A percentile compares a stretch with the other conserved stretches of the same genome.
Evolutionary conservation across 495 filamentous ascomycete species (phyloP).

Genomic region (Chaetomium fimeti): DNA sequence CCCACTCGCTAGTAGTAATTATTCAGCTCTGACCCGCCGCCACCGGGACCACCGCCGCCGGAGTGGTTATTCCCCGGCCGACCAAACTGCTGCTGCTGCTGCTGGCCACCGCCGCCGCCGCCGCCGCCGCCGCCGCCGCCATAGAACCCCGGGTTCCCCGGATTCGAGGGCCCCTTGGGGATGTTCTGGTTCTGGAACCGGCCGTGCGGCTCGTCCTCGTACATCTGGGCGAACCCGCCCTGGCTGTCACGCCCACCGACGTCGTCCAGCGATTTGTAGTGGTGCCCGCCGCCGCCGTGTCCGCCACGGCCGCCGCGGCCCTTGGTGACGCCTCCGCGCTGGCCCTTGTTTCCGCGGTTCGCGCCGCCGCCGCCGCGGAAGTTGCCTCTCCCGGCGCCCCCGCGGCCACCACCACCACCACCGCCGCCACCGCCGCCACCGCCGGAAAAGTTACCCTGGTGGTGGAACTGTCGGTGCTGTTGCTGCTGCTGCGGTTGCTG

Average conservation of each 20-base stretch:
- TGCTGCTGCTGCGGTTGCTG: neutral
- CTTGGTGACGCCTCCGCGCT: slow-evolving; percentile 29
- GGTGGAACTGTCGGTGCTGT: slow-evolving; percentile 32
- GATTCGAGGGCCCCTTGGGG: slow-evolving; percentile 24
- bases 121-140: neutral
- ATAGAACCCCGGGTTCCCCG: slow-evolving; percentile 19
- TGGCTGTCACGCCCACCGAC: slow-evolving; percentile 43
- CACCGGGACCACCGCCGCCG: slow-evolving; percentile 10
- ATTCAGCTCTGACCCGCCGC: slow-evolving; percentile 24
- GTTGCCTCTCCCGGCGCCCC: slow-evolving; percentile 2
- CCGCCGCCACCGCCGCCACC: slow-evolving; percentile 1
- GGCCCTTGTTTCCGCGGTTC: slow-evolving; percentile 29
- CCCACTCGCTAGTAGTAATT: slow-evolving; percentile 23
- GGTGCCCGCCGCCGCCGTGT: slow-evolving; percentile 32
- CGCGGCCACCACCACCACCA: neutral
- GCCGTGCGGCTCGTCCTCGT: slow-evolving; percentile 38
- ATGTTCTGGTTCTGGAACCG: slow-evolving; percentile 28
- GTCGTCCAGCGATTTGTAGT: slow-evolving; percentile 45
- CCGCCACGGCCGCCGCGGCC: slow-evolving; percentile 36
- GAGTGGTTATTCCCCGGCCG: slow-evolving; percentile 13
- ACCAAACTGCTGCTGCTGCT: slow-evolving; percentile 13
- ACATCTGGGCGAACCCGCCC: slow-evolving; percentile 39
- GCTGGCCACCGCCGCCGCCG: slow-evolving; percentile 1
- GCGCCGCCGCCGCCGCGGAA: neutral
- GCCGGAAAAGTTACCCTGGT: neutral